A percentile compares a stretch with the other conserved stretches of the same genome.
phyloP scores from a whole-genome alignment of 306 rosid species.

The Vicia faba region DNA sequence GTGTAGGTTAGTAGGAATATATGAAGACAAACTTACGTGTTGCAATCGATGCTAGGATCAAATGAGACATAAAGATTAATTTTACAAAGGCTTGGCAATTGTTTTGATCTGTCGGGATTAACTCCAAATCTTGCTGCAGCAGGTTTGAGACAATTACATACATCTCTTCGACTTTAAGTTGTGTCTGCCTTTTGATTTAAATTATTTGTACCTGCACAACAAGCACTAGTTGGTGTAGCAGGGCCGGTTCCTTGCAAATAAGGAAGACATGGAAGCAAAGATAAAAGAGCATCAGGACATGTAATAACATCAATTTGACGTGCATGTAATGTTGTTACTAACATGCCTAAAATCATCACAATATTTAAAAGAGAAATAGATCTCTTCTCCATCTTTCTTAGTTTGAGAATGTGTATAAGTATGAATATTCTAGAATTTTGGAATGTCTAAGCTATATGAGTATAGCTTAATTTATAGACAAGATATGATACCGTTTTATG shows the following conservation, averaged over 20 bases:
- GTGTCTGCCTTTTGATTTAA: background rate
- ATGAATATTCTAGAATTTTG: background rate
- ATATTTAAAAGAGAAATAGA: background rate
- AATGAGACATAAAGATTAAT: background rate
- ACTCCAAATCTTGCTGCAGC: background rate
- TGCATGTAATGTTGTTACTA: background rate
- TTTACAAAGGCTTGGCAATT: background rate
- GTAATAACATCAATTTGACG: background rate
- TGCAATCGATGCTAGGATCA: background rate
- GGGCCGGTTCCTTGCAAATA: background rate
- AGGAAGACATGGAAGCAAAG: background rate
- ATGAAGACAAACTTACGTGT: too few relatives aligned
- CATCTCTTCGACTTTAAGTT: background rate
- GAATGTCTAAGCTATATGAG: background rate
- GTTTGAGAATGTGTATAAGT: slow-evolving; percentile 22
- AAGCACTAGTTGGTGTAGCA: background rate
- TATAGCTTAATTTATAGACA: too few relatives aligned
- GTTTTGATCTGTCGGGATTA: background rate
- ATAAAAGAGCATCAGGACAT: background rate
- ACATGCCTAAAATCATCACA: too few relatives aligned
- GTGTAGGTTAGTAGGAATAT: too few relatives aligned
- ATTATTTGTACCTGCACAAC: background rate
- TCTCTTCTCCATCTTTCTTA: background rate
- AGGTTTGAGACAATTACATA: background rate
- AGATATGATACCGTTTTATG: too few relatives aligned